Evolutionary conservation across 1,284 basidiomycete genomes (phyloP).

Genomic region (Puccinia horiana): DNA sequence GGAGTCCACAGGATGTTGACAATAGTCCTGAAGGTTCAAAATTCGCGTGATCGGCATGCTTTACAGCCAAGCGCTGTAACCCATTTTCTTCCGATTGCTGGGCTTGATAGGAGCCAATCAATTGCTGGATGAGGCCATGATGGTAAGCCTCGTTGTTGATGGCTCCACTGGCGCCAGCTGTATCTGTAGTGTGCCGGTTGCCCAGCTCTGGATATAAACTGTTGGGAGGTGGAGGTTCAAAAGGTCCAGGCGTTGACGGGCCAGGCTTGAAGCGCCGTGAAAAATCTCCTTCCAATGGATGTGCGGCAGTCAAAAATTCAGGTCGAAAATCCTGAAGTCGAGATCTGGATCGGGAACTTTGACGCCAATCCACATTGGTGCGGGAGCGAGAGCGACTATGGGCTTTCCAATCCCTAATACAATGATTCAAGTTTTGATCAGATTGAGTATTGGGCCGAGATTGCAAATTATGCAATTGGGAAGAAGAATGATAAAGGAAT

Average conservation of each 20-base stretch:
- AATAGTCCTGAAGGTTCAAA: background rate
- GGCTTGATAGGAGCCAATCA: slow-evolving; percentile 34
- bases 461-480: background rate
- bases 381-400: slow-evolving; percentile 48
- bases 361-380: slow-evolving; percentile 21
- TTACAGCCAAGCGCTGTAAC: slow-evolving; percentile 1
- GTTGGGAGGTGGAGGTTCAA: background rate
- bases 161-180: background rate
- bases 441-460: background rate
- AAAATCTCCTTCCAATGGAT: background rate
- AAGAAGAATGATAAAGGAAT: background rate
- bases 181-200: background rate
- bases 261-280: slow-evolving; percentile 6
- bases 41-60: background rate
- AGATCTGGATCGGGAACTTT: slow-evolving; percentile 24
- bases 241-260: background rate
- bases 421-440: background rate
- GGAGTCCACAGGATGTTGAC: background rate
- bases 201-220: background rate
- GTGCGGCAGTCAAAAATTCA: background rate
- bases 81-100: slow-evolving; percentile 29
- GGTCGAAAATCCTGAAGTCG: background rate
- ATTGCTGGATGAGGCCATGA: slow-evolving; percentile 17
- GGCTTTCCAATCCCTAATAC: slow-evolving; percentile 44
- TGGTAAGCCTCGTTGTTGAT: background rate